Percentiles rank a stretch among this genome's conserved stretches.
These are phyloP conservation scores for Sordariomycetes sp. DNA, from an alignment of 2,329 filamentous ascomycete species.

Conservation along the genomic window DNA sequence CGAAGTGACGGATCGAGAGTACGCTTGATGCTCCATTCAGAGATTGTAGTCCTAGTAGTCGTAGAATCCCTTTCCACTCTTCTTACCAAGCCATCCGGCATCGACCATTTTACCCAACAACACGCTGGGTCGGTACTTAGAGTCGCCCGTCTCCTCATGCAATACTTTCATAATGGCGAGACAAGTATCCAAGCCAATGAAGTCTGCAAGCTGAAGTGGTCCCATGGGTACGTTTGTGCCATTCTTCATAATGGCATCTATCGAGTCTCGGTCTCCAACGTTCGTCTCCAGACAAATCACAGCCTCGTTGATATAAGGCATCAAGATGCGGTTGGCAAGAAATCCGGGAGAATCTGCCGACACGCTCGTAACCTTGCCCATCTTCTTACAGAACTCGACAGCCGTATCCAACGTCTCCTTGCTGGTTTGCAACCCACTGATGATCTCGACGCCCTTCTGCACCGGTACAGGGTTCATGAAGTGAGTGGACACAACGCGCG, in stretches of 20 bases:
- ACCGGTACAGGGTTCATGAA: constrained; percentile 99
- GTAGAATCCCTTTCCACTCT: constrained; percentile 93
- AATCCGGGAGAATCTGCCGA: constrained; percentile 91
- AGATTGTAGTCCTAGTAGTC: constrained; percentile 63
- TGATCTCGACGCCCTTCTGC: constrained; percentile 97
- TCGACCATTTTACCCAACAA: constrained; percentile 92
- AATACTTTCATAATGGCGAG: constrained; percentile 95
- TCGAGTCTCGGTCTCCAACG: constrained; percentile 80
- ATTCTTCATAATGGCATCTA: constrained; percentile 98
- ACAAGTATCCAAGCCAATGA: constrained; percentile 95
- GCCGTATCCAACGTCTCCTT: constrained; percentile 72
- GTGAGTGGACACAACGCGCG: constrained; percentile 87
- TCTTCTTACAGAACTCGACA: constrained; percentile 75
- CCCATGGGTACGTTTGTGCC: constrained; percentile 99
- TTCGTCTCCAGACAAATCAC: constrained; percentile 93
- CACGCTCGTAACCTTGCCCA: constrained; percentile 86
- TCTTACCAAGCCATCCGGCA: constrained; percentile 96
- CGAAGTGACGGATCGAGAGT: too few relatives aligned
- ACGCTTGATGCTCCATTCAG: too few relatives aligned
- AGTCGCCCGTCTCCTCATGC: constrained; percentile 84
- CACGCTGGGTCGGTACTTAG: constrained; percentile 87
- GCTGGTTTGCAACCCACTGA: constrained; percentile 87
- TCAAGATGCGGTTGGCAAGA: constrained; percentile 90
- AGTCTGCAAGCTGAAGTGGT: constrained; percentile 85
- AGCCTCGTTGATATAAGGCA: constrained; percentile 99